Evolutionary conservation across 2,329 filamentous ascomycete genomes (phyloP).

Genomic region (Diaporthe amygdali): DNA sequence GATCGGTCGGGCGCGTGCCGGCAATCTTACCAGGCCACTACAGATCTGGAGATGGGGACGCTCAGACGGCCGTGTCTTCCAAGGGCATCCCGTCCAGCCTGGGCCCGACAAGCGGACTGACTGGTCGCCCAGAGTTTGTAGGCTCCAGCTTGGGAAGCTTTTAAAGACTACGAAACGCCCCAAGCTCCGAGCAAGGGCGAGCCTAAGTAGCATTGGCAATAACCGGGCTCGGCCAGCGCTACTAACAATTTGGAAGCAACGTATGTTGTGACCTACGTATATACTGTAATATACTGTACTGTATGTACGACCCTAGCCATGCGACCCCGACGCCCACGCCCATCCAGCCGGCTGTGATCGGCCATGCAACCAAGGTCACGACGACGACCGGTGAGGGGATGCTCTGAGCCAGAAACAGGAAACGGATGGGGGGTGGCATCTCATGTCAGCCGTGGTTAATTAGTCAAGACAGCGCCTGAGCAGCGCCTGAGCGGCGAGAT

Average conservation of each 20-base stretch:
- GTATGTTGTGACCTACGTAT: not conserved
- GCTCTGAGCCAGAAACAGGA: not conserved
- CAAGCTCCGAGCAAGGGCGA: not conserved
- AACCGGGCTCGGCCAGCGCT: too few relatives aligned
- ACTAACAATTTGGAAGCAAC: too few relatives aligned
- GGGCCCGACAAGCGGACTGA: not conserved
- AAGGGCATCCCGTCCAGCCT: conserved; percentile 4
- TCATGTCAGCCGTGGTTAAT: conserved; percentile 9
- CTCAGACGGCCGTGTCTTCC: not conserved
- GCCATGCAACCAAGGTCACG: not conserved
- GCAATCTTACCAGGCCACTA: not conserved
- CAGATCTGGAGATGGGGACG: conserved; percentile 6
- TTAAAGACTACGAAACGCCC: not conserved
- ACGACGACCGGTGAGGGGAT: conserved; percentile 3
- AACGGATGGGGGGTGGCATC: not conserved
- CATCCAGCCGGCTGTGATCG: not conserved
- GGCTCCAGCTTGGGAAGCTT: not conserved
- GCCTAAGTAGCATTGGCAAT: not conserved
- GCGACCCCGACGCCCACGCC: not conserved
- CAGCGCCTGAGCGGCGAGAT: conserved; percentile 1
- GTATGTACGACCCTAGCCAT: not conserved
- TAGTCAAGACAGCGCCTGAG: not conserved
- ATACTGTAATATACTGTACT: not conserved
- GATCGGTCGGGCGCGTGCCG: conserved; percentile 3
- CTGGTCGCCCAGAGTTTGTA: not conserved